Percentiles rank a stretch among this genome's conserved stretches.
phyloP scores from a whole-genome alignment of 495 filamentous ascomycete genomes.

The Clavariopsis aquatica region DNA sequence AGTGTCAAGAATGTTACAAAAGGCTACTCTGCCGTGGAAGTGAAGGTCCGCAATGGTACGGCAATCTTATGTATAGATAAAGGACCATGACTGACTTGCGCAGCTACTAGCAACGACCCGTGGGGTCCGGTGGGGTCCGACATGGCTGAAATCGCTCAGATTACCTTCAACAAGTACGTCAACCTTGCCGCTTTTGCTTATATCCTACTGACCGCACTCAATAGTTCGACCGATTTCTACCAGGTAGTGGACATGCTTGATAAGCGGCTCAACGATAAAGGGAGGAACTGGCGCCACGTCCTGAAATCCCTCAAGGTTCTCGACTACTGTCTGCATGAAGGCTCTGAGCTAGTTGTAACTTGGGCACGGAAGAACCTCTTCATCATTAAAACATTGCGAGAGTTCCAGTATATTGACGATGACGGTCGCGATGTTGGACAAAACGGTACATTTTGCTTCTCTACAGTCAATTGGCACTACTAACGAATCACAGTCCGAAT shows the following conservation, averaged over 20 bases:
- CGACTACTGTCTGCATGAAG: slow-evolving; percentile 98
- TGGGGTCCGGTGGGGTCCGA: slow-evolving; percentile 98
- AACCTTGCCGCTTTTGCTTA: background rate
- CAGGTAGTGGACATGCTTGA: slow-evolving; percentile 99
- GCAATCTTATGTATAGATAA: background rate
- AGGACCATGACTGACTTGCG: slow-evolving; percentile 31
- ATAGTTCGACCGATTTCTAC: slow-evolving; percentile 93
- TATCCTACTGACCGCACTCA: slow-evolving; percentile 13
- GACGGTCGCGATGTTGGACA: slow-evolving; percentile 92
- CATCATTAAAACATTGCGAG: slow-evolving; percentile 96
- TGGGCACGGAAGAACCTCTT: slow-evolving; percentile 98
- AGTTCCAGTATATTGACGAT: slow-evolving; percentile 95
- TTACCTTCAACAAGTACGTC: slow-evolving; percentile 88
- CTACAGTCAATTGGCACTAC: background rate
- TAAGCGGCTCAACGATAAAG: slow-evolving; percentile 98
- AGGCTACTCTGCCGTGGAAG: slow-evolving; percentile 94
- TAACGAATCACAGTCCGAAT: slow-evolving; percentile 69
- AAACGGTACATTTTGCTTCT: slow-evolving; percentile 64
- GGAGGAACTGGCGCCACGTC: slow-evolving; percentile 99
- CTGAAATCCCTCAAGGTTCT: slow-evolving; percentile 96
- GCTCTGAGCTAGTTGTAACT: slow-evolving; percentile 92
- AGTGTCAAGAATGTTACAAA: slow-evolving; percentile 99
- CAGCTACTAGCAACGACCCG: slow-evolving; percentile 98
- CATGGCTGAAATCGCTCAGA: slow-evolving; percentile 97
- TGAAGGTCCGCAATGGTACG: slow-evolving; percentile 89